These are phyloP conservation scores for Castanea sativa DNA, from an alignment of 306 rosid genomes.

Conservation along the genomic window DNA sequence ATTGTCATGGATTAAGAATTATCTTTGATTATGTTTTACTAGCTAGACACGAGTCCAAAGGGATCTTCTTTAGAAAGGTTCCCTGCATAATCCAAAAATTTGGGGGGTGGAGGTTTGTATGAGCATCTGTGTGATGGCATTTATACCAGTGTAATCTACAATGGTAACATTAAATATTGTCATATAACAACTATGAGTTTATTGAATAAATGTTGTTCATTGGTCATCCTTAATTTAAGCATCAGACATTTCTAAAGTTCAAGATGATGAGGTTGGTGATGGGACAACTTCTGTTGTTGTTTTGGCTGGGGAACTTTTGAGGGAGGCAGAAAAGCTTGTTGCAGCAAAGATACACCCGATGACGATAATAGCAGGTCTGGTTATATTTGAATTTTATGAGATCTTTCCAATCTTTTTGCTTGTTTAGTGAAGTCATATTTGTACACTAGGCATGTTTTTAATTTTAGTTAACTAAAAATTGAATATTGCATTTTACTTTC, in stretches of 20 bases:
- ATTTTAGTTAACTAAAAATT: not conserved
- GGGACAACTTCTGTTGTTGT: slow-evolving; percentile 99
- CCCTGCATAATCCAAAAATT: too few species aligned
- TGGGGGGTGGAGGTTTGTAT: not conserved
- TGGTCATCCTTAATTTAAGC: slow-evolving; percentile 46
- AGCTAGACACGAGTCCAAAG: too few species aligned
- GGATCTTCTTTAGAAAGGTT: too few species aligned
- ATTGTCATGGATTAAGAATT: not conserved
- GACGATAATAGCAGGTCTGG: slow-evolving; percentile 91
- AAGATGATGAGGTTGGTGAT: slow-evolving; percentile 99
- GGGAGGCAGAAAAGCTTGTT: slow-evolving; percentile 96
- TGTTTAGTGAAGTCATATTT: not conserved
- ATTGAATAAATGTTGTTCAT: not conserved
- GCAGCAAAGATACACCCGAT: slow-evolving; percentile 91
- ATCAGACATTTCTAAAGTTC: slow-evolving; percentile 94
- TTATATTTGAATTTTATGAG: not conserved
- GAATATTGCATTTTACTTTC: not conserved
- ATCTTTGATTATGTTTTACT: not conserved
- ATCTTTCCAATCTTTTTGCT: not conserved
- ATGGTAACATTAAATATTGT: not conserved
- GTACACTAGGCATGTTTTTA: not conserved
- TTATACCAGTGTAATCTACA: not conserved
- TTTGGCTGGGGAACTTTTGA: slow-evolving; percentile 91
- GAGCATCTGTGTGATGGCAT: not conserved
- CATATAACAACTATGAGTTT: not conserved